These are phyloP conservation scores for Fomitopsis palustris DNA, from an alignment of 1,284 basidiomycete genomes.

Conservation along the genomic window DNA sequence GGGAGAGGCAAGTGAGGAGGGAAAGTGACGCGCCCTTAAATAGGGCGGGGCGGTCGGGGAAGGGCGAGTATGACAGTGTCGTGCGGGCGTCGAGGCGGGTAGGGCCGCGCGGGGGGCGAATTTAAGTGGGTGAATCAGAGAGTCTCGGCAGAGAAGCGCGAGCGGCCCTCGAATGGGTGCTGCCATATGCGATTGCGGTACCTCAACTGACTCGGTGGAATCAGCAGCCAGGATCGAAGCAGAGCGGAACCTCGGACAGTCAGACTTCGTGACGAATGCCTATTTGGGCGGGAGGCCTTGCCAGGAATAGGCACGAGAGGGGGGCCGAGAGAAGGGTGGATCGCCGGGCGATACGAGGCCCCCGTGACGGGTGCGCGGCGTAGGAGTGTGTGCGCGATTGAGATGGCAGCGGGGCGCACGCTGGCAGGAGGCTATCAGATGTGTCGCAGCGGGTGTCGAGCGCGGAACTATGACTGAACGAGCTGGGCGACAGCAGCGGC, in stretches of 20 bases:
- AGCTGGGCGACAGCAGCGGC: not conserved
- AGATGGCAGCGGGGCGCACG: not conserved
- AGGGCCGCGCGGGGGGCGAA: conserved; percentile 3
- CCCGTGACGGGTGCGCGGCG: not conserved
- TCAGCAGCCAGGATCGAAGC: conserved; percentile 8
- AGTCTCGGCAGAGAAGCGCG: conserved; percentile 18
- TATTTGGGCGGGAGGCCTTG: not conserved
- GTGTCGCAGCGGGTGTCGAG: not conserved
- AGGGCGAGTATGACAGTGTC: conserved; percentile 11
- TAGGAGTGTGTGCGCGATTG: not conserved
- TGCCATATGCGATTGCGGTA: conserved; percentile 16
- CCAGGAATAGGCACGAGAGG: conserved; percentile 2
- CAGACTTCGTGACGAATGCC: conserved; percentile 3
- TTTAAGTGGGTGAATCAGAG: conserved; percentile 13
- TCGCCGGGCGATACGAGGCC: conserved; percentile 4
- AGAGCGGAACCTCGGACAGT: conserved; percentile 11
- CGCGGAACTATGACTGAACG: not conserved
- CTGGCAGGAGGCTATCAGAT: not conserved
- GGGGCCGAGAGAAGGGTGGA: conserved; percentile 6
- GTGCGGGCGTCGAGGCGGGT: conserved; percentile 11
- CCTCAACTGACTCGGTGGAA: conserved; percentile 14
- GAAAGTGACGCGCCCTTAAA: conserved; percentile 21
- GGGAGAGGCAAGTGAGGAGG: conserved; percentile 25
- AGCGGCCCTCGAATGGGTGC: conserved; percentile 12
- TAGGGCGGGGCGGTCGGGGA: conserved; percentile 17